A percentile compares a stretch with the other conserved stretches of the same genome.
These are phyloP conservation scores for Lasiodiplodia hormozganensis DNA, from an alignment of 2,329 filamentous ascomycete genomes.

Conservation along the genomic window DNA sequence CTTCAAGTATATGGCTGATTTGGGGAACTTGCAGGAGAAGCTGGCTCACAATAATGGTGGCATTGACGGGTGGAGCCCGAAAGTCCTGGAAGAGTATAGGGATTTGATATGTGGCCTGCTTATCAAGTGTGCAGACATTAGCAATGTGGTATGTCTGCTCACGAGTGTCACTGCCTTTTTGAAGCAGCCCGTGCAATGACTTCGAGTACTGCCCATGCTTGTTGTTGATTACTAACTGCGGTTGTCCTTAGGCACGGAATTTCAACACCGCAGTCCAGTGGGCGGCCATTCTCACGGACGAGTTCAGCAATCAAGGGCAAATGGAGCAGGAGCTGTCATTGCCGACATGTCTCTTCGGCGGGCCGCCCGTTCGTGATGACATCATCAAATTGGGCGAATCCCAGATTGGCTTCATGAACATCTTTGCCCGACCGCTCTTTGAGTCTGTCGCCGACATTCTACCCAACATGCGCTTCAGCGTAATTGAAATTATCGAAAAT, in stretches of 20 bases:
- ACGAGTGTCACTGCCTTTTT: constrained; percentile 6
- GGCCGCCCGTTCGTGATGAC: constrained; percentile 81
- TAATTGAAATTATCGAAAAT: constrained; percentile 81
- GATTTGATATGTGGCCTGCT: constrained; percentile 86
- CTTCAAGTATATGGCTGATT: constrained; percentile 93
- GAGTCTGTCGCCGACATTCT: constrained; percentile 85
- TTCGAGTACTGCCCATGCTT: not conserved
- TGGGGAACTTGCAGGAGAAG: constrained; percentile 81
- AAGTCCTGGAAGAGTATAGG: constrained; percentile 77
- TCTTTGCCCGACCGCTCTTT: constrained; percentile 93
- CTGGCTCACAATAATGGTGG: constrained; percentile 69
- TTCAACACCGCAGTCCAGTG: constrained; percentile 84
- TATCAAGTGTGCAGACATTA: constrained; percentile 98
- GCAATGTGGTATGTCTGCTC: constrained; percentile 80
- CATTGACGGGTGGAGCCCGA: constrained; percentile 77
- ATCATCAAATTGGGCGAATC: constrained; percentile 81
- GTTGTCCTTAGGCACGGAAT: constrained; percentile 71
- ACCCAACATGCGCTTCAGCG: constrained; percentile 82
- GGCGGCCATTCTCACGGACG: constrained; percentile 93
- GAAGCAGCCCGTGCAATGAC: not conserved
- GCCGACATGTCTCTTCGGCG: constrained; percentile 81
- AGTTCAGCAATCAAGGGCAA: constrained; percentile 89
- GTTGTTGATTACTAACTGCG: constrained; percentile 31
- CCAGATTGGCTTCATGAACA: constrained; percentile 95
- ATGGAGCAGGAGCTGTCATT: constrained; percentile 92